phyloP scores from a whole-genome alignment of 2,329 filamentous ascomycete genomes.

The Sporothrix brasiliensis region DNA sequence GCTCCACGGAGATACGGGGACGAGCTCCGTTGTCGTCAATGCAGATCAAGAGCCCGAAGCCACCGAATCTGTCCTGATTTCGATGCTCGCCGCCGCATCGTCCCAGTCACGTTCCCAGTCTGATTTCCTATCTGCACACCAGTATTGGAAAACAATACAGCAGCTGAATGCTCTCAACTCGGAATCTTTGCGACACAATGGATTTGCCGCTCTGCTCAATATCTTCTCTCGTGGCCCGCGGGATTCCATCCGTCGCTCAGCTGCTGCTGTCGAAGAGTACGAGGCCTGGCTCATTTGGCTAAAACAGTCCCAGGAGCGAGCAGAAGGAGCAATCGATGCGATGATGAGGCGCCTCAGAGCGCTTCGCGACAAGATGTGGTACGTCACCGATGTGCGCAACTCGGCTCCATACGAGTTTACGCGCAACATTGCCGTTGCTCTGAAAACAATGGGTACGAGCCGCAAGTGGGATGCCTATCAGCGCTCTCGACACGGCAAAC shows the following conservation, averaged over 20 bases:
- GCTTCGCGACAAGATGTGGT: slow-evolving; percentile 97
- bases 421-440: slow-evolving; percentile 78
- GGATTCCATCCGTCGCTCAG: slow-evolving; percentile 69
- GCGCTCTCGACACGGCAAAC: slow-evolving; percentile 52
- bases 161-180: slow-evolving; percentile 68
- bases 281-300: slow-evolving; percentile 82
- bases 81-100: slow-evolving; percentile 76
- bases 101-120: slow-evolving; percentile 75
- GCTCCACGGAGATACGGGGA: not conserved
- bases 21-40: not conserved
- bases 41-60: slow-evolving; percentile 47
- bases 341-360: slow-evolving; percentile 75
- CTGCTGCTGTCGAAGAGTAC: slow-evolving; percentile 74
- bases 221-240: slow-evolving; percentile 73
- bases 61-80: slow-evolving; percentile 55
- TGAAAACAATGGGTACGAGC: slow-evolving; percentile 84
- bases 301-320: slow-evolving; percentile 77
- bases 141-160: slow-evolving; percentile 81
- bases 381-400: slow-evolving; percentile 88
- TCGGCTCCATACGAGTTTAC: slow-evolving; percentile 87
- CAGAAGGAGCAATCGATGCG: slow-evolving; percentile 71
- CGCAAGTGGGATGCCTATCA: slow-evolving; percentile 49
- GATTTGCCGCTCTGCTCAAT: slow-evolving; percentile 71
- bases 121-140: slow-evolving; percentile 80
- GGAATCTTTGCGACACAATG: slow-evolving; percentile 64